Evolutionary conservation across 345 rosid species (phyloP).

Genomic region (sweet orange (Citrus sinensis)): DVS_A1.0 CM039162.1:31269001-31269500

Average conservation of each 20-base stretch:
- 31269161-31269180: slow-evolving; percentile 36
- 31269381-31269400: slow-evolving; percentile 15
- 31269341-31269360: neutral
- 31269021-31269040: slow-evolving; percentile 55
- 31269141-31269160: neutral
- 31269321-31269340: neutral
- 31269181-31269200: slow-evolving; percentile 61
- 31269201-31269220: slow-evolving; percentile 63
- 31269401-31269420: slow-evolving; percentile 65
- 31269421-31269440: slow-evolving; percentile 51
- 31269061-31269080: slow-evolving; percentile 55
- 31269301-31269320: slow-evolving; percentile 26
- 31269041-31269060: slow-evolving; percentile 60
- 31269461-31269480: slow-evolving; percentile 57
- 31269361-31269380: neutral
- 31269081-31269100: neutral
- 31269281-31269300: slow-evolving; percentile 58
- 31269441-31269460: slow-evolving; percentile 43
- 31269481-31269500: slow-evolving; percentile 53
- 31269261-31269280: slow-evolving; percentile 59
- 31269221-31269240: slow-evolving; percentile 62
- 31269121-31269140: neutral
- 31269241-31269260: slow-evolving; percentile 56
- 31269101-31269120: neutral
- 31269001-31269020: slow-evolving; percentile 64